A percentile compares a stretch with the other conserved stretches of the same genome.
These are phyloP conservation scores for Chloranthus sessilifolius DNA, from an alignment of 164 flowering plant species.

Conservation along the genomic window DNA sequence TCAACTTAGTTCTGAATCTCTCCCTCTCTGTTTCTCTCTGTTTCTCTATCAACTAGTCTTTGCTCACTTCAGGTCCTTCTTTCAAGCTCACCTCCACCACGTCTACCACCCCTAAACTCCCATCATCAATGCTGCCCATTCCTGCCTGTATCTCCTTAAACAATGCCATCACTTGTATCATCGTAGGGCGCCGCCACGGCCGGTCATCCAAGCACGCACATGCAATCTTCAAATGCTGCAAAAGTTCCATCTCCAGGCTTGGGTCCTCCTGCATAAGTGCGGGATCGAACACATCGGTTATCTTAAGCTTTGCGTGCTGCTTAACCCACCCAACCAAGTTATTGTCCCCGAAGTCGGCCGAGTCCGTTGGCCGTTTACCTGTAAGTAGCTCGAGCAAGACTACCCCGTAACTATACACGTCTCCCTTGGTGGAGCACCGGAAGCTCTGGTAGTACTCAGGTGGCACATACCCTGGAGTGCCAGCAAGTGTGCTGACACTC, in stretches of 20 bases:
- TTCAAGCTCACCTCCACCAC: constrained; percentile 67
- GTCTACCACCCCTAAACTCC: constrained; percentile 42
- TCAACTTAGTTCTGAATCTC: constrained; percentile 6
- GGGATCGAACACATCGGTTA: constrained; percentile 81
- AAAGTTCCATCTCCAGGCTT: constrained; percentile 65
- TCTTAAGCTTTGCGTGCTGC: constrained; percentile 65
- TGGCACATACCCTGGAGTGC: constrained; percentile 97
- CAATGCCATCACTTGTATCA: constrained; percentile 95
- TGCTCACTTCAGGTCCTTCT: constrained; percentile 55
- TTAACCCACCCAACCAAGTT: constrained; percentile 98
- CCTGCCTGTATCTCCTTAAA: constrained; percentile 93
- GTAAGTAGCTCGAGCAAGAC: constrained; percentile 90
- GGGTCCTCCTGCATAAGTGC: constrained; percentile 72
- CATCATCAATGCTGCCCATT: constrained; percentile 43
- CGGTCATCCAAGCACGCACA: constrained; percentile 87
- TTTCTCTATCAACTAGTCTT: constrained; percentile 21
- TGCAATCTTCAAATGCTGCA: constrained; percentile 79
- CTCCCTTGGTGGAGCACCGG: constrained; percentile 86
- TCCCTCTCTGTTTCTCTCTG: neutral
- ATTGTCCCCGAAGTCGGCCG: constrained; percentile 90
- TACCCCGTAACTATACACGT: constrained; percentile 96
- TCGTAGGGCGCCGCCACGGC: constrained; percentile 72
- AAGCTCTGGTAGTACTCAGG: constrained; percentile 98
- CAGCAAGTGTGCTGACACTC: constrained; percentile 93
- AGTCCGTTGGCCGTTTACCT: constrained; percentile 87